A percentile compares a stretch with the other conserved stretches of the same genome.
Evolutionary conservation across 352 stramenopile species (phyloP).

Genomic region (Phytophthora tentaculata): DNA sequence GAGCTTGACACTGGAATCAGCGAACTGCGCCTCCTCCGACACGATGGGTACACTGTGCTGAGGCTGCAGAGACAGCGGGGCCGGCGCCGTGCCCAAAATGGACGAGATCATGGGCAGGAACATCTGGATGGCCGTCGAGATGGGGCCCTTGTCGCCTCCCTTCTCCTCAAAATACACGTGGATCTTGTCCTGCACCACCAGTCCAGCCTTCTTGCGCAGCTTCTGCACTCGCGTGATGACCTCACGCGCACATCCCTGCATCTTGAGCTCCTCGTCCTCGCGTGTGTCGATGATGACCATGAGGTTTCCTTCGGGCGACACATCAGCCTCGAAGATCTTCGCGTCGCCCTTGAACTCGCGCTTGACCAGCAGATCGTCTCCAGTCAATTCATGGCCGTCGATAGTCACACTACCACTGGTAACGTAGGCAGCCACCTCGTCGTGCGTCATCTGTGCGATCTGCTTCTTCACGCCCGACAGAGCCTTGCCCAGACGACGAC

Average conservation of each 20-base stretch:
- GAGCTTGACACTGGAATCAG: slow-evolving; percentile 70
- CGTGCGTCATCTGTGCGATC: slow-evolving; percentile 72
- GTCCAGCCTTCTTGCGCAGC: slow-evolving; percentile 96
- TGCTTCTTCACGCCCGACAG: slow-evolving; percentile 93
- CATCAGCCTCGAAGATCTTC: slow-evolving; percentile 92
- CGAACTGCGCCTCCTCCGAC: slow-evolving; percentile 71
- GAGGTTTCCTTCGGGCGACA: slow-evolving; percentile 89
- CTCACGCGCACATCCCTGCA: slow-evolving; percentile 94
- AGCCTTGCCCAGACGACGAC: slow-evolving; percentile 97
- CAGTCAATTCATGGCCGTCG: slow-evolving; percentile 71
- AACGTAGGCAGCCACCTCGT: slow-evolving; percentile 73
- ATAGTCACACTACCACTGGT: slow-evolving; percentile 86
- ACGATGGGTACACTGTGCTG: slow-evolving; percentile 74
- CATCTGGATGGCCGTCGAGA: slow-evolving; percentile 66
- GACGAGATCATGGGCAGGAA: slow-evolving; percentile 64
- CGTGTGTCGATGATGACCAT: slow-evolving; percentile 96
- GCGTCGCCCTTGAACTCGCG: slow-evolving; percentile 94
- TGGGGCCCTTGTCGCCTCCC: slow-evolving; percentile 50
- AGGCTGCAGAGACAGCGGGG: slow-evolving; percentile 65
- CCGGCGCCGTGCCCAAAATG: slow-evolving; percentile 65
- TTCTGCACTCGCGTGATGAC: slow-evolving; percentile 99
- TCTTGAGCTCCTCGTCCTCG: slow-evolving; percentile 95
- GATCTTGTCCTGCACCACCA: slow-evolving; percentile 96
- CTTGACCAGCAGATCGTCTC: slow-evolving; percentile 96
- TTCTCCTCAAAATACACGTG: slow-evolving; percentile 95